These are phyloP conservation scores for Pachyrhizus erosus DNA, from an alignment of 306 rosid species.

Conservation along the genomic window DNA sequence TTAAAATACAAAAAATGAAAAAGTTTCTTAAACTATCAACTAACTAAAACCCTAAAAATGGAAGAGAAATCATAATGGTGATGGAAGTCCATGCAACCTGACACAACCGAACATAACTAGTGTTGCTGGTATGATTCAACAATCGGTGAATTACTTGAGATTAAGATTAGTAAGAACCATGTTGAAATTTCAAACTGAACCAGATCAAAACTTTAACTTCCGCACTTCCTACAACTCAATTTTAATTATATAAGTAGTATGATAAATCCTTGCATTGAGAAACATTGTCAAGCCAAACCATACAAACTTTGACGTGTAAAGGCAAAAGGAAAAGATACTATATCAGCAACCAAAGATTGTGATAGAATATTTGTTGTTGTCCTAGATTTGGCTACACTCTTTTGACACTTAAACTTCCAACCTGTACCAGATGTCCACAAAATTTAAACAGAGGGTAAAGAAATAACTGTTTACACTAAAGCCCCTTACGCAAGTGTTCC, in stretches of 20 bases:
- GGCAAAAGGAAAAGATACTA: too few species aligned
- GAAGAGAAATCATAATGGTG: not conserved
- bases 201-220: conserved; percentile 21
- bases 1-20: not conserved
- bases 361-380: too few species aligned
- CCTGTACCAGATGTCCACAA: too few species aligned
- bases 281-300: not conserved
- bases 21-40: not conserved
- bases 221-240: not conserved
- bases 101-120: conserved; percentile 19
- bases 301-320: too few species aligned
- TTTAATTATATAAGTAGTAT: too few species aligned
- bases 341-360: too few species aligned
- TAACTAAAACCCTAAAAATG: not conserved
- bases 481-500: conserved; percentile 1
- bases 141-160: not conserved
- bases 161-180: conserved; percentile 8
- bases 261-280: not conserved
- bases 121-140: not conserved
- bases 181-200: conserved; percentile 11
- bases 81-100: conserved; percentile 18
- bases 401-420: too few species aligned
- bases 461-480: too few species aligned
- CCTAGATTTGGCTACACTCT: too few species aligned
- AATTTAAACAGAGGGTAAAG: too few species aligned